Evolutionary conservation across 805 yeast species (phyloP).

Genomic region (Aciculoconidium aculeatum): DNA sequence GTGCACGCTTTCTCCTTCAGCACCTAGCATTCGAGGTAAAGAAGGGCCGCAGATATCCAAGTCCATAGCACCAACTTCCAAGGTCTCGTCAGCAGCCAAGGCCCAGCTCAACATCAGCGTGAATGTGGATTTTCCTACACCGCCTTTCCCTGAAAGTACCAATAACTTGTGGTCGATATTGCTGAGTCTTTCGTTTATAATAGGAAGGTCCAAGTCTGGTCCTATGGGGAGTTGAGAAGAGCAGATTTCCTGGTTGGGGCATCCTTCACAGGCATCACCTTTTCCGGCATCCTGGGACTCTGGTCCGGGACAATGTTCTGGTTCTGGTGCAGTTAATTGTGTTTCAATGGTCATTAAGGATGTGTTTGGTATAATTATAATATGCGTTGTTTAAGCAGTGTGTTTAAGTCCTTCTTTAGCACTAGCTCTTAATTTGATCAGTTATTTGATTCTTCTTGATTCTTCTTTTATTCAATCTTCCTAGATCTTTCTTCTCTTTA

Average conservation of each 20-base stretch:
- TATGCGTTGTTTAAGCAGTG: too few species aligned
- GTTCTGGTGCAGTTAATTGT: constrained; percentile 60
- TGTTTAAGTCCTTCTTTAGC: too few species aligned
- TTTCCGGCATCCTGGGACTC: constrained; percentile 91
- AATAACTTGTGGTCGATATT: constrained; percentile 71
- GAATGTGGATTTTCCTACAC: constrained; percentile 96
- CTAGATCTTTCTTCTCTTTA: too few species aligned
- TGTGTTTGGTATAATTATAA: not conserved
- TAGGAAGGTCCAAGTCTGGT: constrained; percentile 88
- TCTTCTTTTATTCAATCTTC: too few species aligned
- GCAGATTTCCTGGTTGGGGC: constrained; percentile 91
- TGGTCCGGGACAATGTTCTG: constrained; percentile 99
- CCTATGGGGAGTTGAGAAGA: constrained; percentile 79
- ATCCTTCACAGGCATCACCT: constrained; percentile 89
- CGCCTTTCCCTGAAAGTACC: constrained; percentile 82
- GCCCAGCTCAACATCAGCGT: constrained; percentile 98
- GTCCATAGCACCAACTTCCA: constrained; percentile 96
- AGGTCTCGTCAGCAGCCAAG: constrained; percentile 66
- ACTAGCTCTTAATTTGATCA: too few species aligned
- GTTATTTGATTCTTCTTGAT: too few species aligned
- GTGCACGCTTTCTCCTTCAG: constrained; percentile 79
- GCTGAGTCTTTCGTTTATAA: constrained; percentile 61
- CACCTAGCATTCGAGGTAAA: constrained; percentile 90
- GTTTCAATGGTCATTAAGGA: constrained; percentile 5
- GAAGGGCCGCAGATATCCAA: constrained; percentile 98